Conservation (phyloP, 192 early-diverging fungal species). For the Coemansia sp. region DNA sequence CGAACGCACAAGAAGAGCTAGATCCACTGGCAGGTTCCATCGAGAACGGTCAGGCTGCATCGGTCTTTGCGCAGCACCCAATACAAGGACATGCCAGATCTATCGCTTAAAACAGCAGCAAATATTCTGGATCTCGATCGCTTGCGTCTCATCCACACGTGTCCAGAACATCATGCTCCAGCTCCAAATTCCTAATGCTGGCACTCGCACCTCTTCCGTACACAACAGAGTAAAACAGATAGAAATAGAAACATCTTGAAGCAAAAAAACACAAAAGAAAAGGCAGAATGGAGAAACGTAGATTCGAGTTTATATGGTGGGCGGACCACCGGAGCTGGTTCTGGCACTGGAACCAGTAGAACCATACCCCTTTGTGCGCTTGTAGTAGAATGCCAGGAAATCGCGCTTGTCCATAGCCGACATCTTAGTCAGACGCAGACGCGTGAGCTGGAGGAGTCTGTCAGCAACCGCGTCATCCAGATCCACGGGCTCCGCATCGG, state of each 20-base stretch:
- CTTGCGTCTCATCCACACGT: background rate
- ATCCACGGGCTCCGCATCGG: slow-evolving; percentile 25
- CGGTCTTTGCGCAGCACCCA: too few relatives aligned
- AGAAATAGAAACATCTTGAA: too few relatives aligned
- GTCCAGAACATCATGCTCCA: background rate
- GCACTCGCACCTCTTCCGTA: background rate
- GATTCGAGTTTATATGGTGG: too few relatives aligned
- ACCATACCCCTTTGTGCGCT: slow-evolving; percentile 27
- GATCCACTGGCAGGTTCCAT: too few relatives aligned
- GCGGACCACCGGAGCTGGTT: too few relatives aligned
- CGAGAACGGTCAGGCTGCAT: too few relatives aligned
- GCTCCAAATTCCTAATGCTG: background rate
- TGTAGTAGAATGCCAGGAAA: slow-evolving; percentile 71
- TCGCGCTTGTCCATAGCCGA: slow-evolving; percentile 70
- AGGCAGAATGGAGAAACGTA: too few relatives aligned
- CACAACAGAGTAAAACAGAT: too few relatives aligned
- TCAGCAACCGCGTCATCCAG: slow-evolving; percentile 61
- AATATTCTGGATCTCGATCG: background rate
- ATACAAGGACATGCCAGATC: too few relatives aligned
- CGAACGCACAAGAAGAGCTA: too few relatives aligned
- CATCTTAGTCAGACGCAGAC: slow-evolving; percentile 67
- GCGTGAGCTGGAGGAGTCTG: slow-evolving; percentile 61
- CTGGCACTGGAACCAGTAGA: too few relatives aligned
- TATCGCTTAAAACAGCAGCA: background rate
- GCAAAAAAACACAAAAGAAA: too few relatives aligned